Conservation (phyloP, 192 early-diverging fungal species). For the Mortierella hygrophila region DNA sequence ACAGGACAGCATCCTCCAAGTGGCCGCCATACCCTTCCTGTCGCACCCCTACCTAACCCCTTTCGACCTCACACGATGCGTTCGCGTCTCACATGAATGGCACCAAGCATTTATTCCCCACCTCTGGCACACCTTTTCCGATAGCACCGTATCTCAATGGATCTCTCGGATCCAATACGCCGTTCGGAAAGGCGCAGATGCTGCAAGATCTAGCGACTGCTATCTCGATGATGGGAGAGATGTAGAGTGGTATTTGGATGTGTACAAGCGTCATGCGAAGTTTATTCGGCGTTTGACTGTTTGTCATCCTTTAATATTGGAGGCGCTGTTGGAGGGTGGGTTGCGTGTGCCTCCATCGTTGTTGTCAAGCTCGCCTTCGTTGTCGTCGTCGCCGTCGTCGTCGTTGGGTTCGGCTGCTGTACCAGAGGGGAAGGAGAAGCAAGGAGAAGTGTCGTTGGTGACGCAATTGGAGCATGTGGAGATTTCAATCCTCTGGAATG, state of each 20-base stretch:
- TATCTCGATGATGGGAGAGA: too few relatives aligned
- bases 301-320: background rate
- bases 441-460: background rate
- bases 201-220: too few relatives aligned
- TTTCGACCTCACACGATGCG: background rate
- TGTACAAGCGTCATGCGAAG: background rate
- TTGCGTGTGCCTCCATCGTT: background rate
- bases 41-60: background rate
- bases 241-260: background rate
- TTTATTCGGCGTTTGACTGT: background rate
- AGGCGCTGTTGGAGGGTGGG: background rate
- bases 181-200: background rate
- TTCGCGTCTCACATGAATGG: background rate
- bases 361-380: too few relatives aligned
- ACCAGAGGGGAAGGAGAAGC: background rate
- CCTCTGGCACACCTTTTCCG: background rate
- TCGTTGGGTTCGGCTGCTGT: too few relatives aligned
- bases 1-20: background rate
- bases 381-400: background rate
- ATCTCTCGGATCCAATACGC: background rate
- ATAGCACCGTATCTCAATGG: too few relatives aligned
- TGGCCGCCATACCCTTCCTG: background rate
- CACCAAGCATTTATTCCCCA: background rate
- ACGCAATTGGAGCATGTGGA: background rate
- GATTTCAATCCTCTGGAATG: background rate